A percentile compares a stretch with the other conserved stretches of the same genome.
Evolutionary conservation across 371 early-diverging fungal genomes (phyloP).

Genomic region (Gilbertella persicaria): DNA sequence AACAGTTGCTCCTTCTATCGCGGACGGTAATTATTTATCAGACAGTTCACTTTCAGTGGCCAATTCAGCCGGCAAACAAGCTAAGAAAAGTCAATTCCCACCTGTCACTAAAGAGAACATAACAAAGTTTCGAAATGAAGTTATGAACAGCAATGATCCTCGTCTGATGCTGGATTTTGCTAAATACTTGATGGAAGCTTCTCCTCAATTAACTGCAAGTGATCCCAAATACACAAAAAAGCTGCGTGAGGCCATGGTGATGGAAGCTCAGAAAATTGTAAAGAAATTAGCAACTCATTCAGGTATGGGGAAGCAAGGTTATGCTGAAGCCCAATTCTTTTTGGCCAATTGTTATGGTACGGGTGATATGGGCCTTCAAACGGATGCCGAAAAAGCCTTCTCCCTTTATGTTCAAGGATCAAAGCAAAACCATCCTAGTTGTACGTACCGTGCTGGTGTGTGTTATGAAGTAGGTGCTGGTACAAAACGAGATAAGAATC

Average conservation of each 20-base stretch:
- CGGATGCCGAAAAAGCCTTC: slow-evolving; percentile 92
- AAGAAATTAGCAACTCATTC: slow-evolving; percentile 73
- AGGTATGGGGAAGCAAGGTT: slow-evolving; percentile 68
- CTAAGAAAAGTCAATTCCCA: slow-evolving; percentile 40
- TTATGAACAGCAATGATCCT: slow-evolving; percentile 76
- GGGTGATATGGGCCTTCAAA: slow-evolving; percentile 69
- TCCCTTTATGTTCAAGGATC: slow-evolving; percentile 89
- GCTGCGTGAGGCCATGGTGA: slow-evolving; percentile 65
- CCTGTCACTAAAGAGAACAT: slow-evolving; percentile 66
- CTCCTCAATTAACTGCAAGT: slow-evolving; percentile 40
- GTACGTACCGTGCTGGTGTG: slow-evolving; percentile 93
- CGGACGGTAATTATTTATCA: slow-evolving; percentile 28
- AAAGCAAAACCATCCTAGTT: slow-evolving; percentile 89
- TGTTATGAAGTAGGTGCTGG: slow-evolving; percentile 96
- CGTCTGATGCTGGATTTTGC: slow-evolving; percentile 79
- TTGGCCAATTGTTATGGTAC: slow-evolving; percentile 86
- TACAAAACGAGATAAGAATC: slow-evolving; percentile 79
- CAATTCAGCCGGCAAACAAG: slow-evolving; percentile 27
- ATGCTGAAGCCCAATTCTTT: slow-evolving; percentile 90
- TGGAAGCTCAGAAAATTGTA: slow-evolving; percentile 79
- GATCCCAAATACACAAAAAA: slow-evolving; percentile 71
- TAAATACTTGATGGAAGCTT: slow-evolving; percentile 70
- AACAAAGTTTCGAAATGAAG: slow-evolving; percentile 76
- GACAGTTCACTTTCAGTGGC: slow-evolving; percentile 45
- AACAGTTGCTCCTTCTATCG: background rate